A percentile compares a stretch with the other conserved stretches of the same genome.
Conservation (phyloP, 2,329 filamentous ascomycete species). For the Botryosphaeria dothidea region DNA sequence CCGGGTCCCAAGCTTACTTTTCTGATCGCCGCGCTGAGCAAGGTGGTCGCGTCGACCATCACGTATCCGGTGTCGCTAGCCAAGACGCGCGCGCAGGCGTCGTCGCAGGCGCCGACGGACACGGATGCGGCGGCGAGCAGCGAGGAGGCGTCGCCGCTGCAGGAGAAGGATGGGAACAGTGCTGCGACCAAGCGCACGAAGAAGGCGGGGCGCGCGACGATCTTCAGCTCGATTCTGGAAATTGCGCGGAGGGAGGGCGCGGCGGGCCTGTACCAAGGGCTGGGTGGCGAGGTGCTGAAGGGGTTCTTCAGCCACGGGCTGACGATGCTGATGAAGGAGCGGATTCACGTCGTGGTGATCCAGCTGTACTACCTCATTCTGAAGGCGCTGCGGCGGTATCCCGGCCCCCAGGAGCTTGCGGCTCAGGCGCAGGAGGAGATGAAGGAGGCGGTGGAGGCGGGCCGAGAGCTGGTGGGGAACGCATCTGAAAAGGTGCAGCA, state of each 20-base stretch:
- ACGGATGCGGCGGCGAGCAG: background rate
- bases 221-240: conserved; percentile 64
- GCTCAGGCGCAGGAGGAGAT: conserved; percentile 28
- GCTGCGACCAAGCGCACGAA: conserved; percentile 27
- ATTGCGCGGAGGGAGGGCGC: conserved; percentile 66
- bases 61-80: conserved; percentile 87
- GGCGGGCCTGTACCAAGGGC: conserved; percentile 70
- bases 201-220: conserved; percentile 45
- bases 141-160: background rate
- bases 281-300: conserved; percentile 75
- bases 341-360: conserved; percentile 71
- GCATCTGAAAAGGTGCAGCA: conserved; percentile 29
- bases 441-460: conserved; percentile 29
- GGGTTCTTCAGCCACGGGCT: conserved; percentile 84
- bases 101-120: conserved; percentile 35
- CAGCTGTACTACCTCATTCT: conserved; percentile 69
- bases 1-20: conserved; percentile 60
- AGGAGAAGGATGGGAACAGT: background rate
- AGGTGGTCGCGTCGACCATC: conserved; percentile 71
- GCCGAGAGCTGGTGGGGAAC: conserved; percentile 31
- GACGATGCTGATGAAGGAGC: conserved; percentile 84
- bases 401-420: conserved; percentile 42
- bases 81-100: conserved; percentile 75
- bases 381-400: conserved; percentile 44
- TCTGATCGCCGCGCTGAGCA: conserved; percentile 73